These are phyloP conservation scores for Nicotiana otophora DNA, from an alignment of 257 asterid species.

Conservation along the genomic window DNA sequence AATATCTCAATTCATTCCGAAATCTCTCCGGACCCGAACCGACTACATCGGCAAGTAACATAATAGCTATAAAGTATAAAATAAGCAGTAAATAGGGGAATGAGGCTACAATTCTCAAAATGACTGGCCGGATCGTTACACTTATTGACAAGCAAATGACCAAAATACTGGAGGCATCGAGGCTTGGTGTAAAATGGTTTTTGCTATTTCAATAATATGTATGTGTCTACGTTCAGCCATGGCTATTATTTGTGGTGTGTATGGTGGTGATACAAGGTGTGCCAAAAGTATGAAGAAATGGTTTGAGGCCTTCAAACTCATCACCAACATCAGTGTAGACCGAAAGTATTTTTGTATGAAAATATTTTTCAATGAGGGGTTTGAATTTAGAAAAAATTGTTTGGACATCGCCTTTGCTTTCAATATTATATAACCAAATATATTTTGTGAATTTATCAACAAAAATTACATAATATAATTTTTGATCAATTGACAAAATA, in stretches of 20 bases:
- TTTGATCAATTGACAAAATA: neutral
- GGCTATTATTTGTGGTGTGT: neutral
- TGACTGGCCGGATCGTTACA: too few species aligned
- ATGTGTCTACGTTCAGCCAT: neutral
- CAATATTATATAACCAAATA: too few species aligned
- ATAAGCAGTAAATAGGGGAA: too few species aligned
- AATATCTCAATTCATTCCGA: too few species aligned
- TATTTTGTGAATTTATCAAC: neutral
- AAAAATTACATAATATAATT: neutral
- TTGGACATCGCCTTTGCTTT: too few species aligned
- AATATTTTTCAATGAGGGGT: too few species aligned
- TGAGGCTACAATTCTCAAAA: too few species aligned
- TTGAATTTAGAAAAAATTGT: too few species aligned
- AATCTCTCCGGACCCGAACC: too few species aligned
- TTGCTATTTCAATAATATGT: neutral
- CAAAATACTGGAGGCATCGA: neutral
- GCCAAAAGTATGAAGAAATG: neutral
- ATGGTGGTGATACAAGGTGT: neutral
- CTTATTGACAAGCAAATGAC: neutral
- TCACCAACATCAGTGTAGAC: neutral
- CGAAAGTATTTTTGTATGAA: neutral
- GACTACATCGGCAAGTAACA: too few species aligned
- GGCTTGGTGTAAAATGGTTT: neutral
- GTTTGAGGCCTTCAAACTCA: neutral
- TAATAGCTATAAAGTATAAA: too few species aligned